A percentile compares a stretch with the other conserved stretches of the same genome.
Evolutionary conservation across 805 yeast species (phyloP).

Genomic region (Candida dajiaensis): DNA sequence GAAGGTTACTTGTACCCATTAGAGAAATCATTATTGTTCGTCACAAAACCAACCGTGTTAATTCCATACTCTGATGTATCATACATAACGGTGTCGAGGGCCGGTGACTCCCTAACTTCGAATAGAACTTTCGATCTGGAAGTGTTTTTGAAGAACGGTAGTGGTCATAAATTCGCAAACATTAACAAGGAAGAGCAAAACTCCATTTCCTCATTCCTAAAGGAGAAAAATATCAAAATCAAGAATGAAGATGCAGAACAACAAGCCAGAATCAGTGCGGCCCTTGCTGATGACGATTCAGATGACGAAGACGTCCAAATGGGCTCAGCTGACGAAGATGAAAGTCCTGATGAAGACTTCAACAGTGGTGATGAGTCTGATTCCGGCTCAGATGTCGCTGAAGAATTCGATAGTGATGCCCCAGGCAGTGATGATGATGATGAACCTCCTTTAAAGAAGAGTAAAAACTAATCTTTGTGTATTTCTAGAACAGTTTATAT

Average conservation of each 20-base stretch:
- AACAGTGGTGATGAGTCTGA: conserved; percentile 58
- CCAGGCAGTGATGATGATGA: conserved; percentile 13
- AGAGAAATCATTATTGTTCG: conserved; percentile 84
- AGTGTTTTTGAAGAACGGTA: conserved; percentile 58
- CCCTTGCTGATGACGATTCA: conserved; percentile 49
- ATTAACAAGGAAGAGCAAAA: conserved; percentile 87
- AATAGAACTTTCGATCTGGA: conserved; percentile 93
- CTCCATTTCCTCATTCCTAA: conserved; percentile 67
- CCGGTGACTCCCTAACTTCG: conserved; percentile 68
- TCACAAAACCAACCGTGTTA: conserved; percentile 90
- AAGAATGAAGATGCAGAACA: conserved; percentile 89
- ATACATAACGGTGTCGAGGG: conserved; percentile 77
- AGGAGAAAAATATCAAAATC: conserved; percentile 70
- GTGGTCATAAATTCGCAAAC: conserved; percentile 79
- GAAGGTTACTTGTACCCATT: conserved; percentile 93
- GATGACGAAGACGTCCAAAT: conserved; percentile 45
- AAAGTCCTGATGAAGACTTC: conserved; percentile 84
- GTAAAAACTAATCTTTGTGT: conserved; percentile 18
- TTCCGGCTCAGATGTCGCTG: conserved; percentile 43
- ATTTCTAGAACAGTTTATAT: background rate
- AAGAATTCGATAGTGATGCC: conserved; percentile 23
- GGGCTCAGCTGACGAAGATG: conserved; percentile 81
- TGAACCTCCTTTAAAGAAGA: conserved; percentile 32
- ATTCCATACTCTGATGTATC: conserved; percentile 82
- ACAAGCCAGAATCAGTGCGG: conserved; percentile 72